Evolutionary conservation across 2,329 filamentous ascomycete species (phyloP).

Genomic region (Cytospora piceicola): DNA sequence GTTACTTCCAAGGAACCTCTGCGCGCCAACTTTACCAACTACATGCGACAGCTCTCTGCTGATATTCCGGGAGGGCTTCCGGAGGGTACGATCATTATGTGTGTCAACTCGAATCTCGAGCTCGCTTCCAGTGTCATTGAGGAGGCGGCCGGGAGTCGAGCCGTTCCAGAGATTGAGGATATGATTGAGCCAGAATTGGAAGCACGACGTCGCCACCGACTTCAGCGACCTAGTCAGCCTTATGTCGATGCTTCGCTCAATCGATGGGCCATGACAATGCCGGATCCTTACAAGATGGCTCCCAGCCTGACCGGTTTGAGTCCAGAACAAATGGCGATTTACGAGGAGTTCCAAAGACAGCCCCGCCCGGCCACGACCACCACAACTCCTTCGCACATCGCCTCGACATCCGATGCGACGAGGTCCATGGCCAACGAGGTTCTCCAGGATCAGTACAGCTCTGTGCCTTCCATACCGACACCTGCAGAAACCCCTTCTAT

Average conservation of each 20-base stretch:
- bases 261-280: conserved; percentile 91
- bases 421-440: conserved; percentile 66
- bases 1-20: conserved; percentile 99
- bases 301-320: conserved; percentile 74
- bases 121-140: conserved; percentile 92
- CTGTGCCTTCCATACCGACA: conserved; percentile 61
- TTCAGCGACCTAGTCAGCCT: conserved; percentile 76
- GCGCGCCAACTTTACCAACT: conserved; percentile 95
- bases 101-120: conserved; percentile 96
- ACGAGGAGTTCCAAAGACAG: conserved; percentile 92
- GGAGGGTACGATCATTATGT: conserved; percentile 96
- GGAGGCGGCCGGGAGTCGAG: conserved; percentile 91
- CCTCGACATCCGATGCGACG: conserved; percentile 64
- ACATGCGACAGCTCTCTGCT: conserved; percentile 74
- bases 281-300: conserved; percentile 87
- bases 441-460: conserved; percentile 63
- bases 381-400: conserved; percentile 58
- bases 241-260: conserved; percentile 83
- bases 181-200: conserved; percentile 84
- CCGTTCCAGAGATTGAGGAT: conserved; percentile 91
- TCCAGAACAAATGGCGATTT: conserved; percentile 90
- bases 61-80: conserved; percentile 81
- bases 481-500: conserved; percentile 63
- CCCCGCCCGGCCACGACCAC: conserved; percentile 65
- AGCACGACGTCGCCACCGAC: conserved; percentile 73